A percentile compares a stretch with the other conserved stretches of the same genome.
Conservation (phyloP, 164 flowering plant species). For the Nymphaea colorata region DNA sequence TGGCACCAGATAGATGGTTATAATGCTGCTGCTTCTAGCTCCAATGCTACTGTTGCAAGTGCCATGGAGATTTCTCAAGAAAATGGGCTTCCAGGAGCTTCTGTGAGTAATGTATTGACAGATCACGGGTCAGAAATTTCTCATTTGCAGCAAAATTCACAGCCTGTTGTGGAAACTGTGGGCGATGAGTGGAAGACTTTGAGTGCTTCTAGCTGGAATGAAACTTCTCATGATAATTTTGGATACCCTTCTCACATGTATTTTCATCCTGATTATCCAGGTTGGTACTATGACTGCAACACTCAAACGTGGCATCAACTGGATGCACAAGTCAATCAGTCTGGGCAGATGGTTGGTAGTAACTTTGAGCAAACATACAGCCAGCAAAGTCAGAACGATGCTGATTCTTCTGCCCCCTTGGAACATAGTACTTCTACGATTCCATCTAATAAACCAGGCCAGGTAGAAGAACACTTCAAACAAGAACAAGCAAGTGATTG, state of each 20-base stretch:
- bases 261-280: constrained; percentile 77
- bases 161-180: constrained; percentile 30
- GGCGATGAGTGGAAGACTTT: constrained; percentile 20
- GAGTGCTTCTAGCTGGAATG: constrained; percentile 25
- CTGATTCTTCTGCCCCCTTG: not conserved
- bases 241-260: constrained; percentile 65
- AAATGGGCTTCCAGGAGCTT: not conserved
- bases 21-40: constrained; percentile 11
- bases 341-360: not conserved
- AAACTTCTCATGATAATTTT: constrained; percentile 28
- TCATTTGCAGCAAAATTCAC: constrained; percentile 38
- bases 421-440: not conserved
- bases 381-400: not conserved
- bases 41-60: constrained; percentile 1
- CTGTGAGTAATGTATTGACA: not conserved
- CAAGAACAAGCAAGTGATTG: not conserved
- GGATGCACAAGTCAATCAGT: not conserved
- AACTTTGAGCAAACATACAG: not conserved
- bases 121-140: constrained; percentile 9
- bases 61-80: not conserved
- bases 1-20: constrained; percentile 56
- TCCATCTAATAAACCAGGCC: not conserved
- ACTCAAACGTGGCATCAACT: constrained; percentile 45
- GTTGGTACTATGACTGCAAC: constrained; percentile 66
- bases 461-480: not conserved